Evolutionary conservation across 495 filamentous ascomycete species (phyloP).

Genomic region (Annulohypoxylon maeteangense): DNA sequence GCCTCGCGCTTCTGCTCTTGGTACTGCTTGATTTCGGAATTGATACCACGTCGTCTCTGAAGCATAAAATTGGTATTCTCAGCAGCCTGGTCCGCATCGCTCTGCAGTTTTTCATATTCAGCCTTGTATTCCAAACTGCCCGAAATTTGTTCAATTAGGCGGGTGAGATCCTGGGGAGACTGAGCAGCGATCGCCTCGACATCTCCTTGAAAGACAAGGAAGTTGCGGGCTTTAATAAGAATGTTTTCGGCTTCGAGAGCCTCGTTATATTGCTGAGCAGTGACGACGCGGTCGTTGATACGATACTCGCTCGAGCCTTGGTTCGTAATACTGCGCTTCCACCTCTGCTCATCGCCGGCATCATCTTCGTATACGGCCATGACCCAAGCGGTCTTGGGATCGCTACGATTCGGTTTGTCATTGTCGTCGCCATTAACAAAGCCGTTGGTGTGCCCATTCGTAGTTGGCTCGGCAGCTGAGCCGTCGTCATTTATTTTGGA

Average conservation of each 20-base stretch:
- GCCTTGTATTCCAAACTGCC: slow-evolving; percentile 95
- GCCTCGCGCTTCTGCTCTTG: slow-evolving; percentile 97
- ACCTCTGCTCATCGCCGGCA: slow-evolving; percentile 91
- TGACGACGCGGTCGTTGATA: slow-evolving; percentile 91
- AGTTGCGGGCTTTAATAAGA: slow-evolving; percentile 96
- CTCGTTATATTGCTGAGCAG: slow-evolving; percentile 91
- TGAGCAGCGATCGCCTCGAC: slow-evolving; percentile 98
- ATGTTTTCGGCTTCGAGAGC: slow-evolving; percentile 95
- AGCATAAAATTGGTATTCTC: slow-evolving; percentile 90
- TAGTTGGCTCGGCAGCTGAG: slow-evolving; percentile 67
- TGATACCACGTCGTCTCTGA: slow-evolving; percentile 89
- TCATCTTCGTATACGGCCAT: slow-evolving; percentile 99
- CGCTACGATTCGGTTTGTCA: slow-evolving; percentile 66
- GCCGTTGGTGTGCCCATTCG: slow-evolving; percentile 66
- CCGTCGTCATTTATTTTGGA: slow-evolving; percentile 91
- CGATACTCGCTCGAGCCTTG: slow-evolving; percentile 92
- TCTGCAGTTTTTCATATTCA: slow-evolving; percentile 90
- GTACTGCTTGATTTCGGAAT: slow-evolving; percentile 97
- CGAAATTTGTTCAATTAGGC: slow-evolving; percentile 96
- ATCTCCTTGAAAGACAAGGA: slow-evolving; percentile 97
- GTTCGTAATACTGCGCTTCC: slow-evolving; percentile 94
- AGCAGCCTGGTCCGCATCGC: slow-evolving; percentile 82
- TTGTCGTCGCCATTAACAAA: slow-evolving; percentile 65
- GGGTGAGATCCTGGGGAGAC: slow-evolving; percentile 91
- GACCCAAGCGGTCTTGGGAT: slow-evolving; percentile 95